Evolutionary conservation across 2,329 filamentous ascomycete genomes (phyloP).

Genomic region (Hymenoscyphus albidus): DNA sequence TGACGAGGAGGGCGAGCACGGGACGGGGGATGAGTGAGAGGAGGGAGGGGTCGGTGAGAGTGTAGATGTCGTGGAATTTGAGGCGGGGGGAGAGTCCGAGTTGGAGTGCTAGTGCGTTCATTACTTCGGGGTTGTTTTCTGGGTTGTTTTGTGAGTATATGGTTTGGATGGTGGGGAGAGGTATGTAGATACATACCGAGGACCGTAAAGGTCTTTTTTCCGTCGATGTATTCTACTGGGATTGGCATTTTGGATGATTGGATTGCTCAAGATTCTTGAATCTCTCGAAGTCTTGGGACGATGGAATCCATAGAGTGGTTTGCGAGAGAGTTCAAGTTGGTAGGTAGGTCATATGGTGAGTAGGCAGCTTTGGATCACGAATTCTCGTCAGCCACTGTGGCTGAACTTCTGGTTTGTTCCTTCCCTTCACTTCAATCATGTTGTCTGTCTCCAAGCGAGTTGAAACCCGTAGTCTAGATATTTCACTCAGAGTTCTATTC

Average conservation of each 20-base stretch:
- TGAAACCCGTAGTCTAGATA: too few species aligned
- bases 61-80: constrained; percentile 88
- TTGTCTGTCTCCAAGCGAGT: too few species aligned
- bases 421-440: neutral
- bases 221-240: constrained; percentile 19
- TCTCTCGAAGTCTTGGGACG: neutral
- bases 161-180: neutral
- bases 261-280: neutral
- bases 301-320: neutral
- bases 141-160: constrained; percentile 25
- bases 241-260: constrained; percentile 20
- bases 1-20: constrained; percentile 82
- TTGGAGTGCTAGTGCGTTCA: constrained; percentile 77
- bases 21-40: constrained; percentile 87
- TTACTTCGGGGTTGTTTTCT: constrained; percentile 81
- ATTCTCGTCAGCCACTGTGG: neutral
- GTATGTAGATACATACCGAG: constrained; percentile 16
- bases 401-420: neutral
- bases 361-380: neutral
- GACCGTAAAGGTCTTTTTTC: constrained; percentile 28
- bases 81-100: constrained; percentile 76
- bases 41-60: constrained; percentile 80
- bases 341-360: neutral
- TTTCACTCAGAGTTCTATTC: too few species aligned
- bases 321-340: neutral